Base-by-base conservation (phyloP, 2,329 filamentous ascomycete species). In the Botrytis hyacinthi region DNA sequence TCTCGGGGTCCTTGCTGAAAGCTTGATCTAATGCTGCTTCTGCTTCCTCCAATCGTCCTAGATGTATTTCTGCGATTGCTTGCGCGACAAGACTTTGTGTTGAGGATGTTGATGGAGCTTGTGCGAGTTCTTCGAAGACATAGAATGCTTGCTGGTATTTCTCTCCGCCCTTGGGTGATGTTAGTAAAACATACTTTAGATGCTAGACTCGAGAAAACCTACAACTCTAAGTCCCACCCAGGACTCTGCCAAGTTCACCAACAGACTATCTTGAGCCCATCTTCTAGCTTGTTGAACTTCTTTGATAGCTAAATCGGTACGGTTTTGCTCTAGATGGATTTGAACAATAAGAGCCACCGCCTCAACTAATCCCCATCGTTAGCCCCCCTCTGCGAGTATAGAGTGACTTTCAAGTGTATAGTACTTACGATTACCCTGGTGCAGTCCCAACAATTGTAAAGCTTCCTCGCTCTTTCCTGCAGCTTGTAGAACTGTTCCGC, bases 61-160 rank as follows among this genome's bases (percentile, higher is more conserved):
- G 90, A 81, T 98, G 96, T 71, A 98, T 85, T 83, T 99, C 95
- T 37, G 93, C 92, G 40, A 98, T 90, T 40, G 95, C 95, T 84
- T 98, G 96, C 32, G 93, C 91, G 75, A 97, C 90, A 72, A 98
- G 88, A 29, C 90, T 92, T 77, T 91, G 87, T 70, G 91, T 87
- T 26, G 93, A 93, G 67, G 93, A 91, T 29, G 93, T 94, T 46
- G 93, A 90, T 3, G 94, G 92, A 42, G 93, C 91, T 81, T 97
- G 93, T 7, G 96, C 95, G 67, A 98, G 89, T 83, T 99, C 96
- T 84, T 98, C 95, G 80, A 94, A 98, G 75, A 98, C 95, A 86
- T 99, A 98, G 84, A 97, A 98, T 29, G 95, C 92, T 81, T 96
- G 93, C 81, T 98, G 96, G 84, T 98, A 98, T 82, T 94, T 96